Evolutionary conservation across 75 land plant species (phyloP), one percentile per base, ranked within the genome.

Genomic region (Chamaecyparis obtusa): DNA sequence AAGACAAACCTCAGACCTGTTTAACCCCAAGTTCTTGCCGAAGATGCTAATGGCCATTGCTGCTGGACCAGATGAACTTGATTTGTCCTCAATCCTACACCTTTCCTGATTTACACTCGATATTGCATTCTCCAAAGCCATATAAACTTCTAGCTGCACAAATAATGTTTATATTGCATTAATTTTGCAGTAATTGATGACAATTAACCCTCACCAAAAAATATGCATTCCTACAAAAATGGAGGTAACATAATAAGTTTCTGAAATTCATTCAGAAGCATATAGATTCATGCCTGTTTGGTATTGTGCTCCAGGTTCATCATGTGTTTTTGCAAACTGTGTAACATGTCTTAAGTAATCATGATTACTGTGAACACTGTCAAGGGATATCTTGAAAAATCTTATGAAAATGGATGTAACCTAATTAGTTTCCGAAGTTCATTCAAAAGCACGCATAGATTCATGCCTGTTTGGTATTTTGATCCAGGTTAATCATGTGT

Each of bases 1-100:
- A 87, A 83, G 84, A 16, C 90, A 74, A 76, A 91, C 92, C 92
- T 89, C 85, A 39, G 83, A 84, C 75, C 92, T 85, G 67, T 89
- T 85, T 17, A 91, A 89, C 49, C 92, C 92, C 46, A 89, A 84
- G 75, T 33, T 51, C 9, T 87, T 79, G 69, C 85, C 87, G 60
- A 89, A 91, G 17, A 87, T 32, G 76, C 67, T 86, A 44, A 91
- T 85, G n/a, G 92, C 92, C 74, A 33, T 78, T 39, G 84, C 86
- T 46, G 86, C 88, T 87, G 57, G 37, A 51, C 48, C 51, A 83
- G 32, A 48, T 19, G 75, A 54, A 67, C 41, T 56, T 44, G 75
- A 80, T 64, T 41, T 14, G 48, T 57, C 71, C 35, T 39, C 85
- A 69, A 13, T 84, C 67, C 33, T 44, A 33, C 57, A 54, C 30